These are phyloP conservation scores for Suillus brevipes DNA, from an alignment of 768 basidiomycete genomes.

Conservation along the genomic window DNA sequence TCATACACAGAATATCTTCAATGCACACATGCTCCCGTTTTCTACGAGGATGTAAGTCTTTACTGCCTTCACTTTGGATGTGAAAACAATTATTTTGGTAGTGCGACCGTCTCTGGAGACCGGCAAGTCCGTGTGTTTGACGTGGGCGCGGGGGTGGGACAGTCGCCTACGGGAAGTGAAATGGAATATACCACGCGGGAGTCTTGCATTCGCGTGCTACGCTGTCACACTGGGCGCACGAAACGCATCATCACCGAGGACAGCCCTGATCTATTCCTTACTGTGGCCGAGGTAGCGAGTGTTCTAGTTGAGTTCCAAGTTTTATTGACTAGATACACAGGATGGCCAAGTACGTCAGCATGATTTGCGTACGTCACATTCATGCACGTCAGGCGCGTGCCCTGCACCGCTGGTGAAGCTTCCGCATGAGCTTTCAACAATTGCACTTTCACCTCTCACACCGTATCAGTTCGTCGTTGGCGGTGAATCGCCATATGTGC, in stretches of 20 bases:
- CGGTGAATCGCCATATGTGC: conserved; percentile 74
- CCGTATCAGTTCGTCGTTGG: conserved; percentile 87
- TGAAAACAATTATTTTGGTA: conserved; percentile 25
- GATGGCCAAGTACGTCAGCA: conserved; percentile 89
- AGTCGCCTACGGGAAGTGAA: conserved; percentile 42
- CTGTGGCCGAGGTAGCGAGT: conserved; percentile 69
- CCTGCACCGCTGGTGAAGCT: conserved; percentile 71
- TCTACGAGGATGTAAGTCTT: conserved; percentile 72
- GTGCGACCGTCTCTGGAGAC: conserved; percentile 76
- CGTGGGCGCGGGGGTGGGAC: conserved; percentile 45
- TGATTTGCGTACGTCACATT: conserved; percentile 70
- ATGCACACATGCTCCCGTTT: conserved; percentile 73
- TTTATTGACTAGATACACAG: conserved; percentile 39
- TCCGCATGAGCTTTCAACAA: conserved; percentile 64
- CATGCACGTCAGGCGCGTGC: conserved; percentile 58
- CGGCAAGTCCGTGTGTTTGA: conserved; percentile 79
- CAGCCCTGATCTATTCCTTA: conserved; percentile 72
- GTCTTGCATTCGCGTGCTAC: conserved; percentile 52
- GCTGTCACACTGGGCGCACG: conserved; percentile 71
- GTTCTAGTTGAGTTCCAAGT: conserved; percentile 14
- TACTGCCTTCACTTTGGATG: conserved; percentile 15
- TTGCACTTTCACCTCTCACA: conserved; percentile 74
- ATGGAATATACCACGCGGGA: conserved; percentile 47
- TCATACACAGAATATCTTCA: conserved; percentile 85
- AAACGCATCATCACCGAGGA: conserved; percentile 82